A percentile compares a stretch with the other conserved stretches of the same genome.
These are phyloP conservation scores for Elymus sibiricus DNA, from an alignment of 176 grass and related monocot species.

Conservation along the genomic window DNA sequence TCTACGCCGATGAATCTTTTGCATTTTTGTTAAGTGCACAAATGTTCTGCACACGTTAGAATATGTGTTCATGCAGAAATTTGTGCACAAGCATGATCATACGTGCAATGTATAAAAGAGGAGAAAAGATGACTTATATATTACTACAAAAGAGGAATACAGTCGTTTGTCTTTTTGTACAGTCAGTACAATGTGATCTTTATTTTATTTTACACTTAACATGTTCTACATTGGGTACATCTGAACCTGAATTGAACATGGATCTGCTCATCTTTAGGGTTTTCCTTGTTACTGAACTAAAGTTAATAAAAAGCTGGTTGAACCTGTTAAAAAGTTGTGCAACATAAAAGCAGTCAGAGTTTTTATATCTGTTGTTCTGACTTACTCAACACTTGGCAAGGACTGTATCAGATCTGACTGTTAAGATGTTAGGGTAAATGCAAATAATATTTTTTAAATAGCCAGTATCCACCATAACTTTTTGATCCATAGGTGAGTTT, in stretches of 20 bases:
- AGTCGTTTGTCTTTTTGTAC: background rate
- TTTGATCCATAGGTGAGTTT: background rate
- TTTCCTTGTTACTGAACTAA: background rate
- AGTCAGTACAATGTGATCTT: background rate
- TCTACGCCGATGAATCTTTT: background rate
- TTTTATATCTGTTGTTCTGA: slow-evolving; percentile 1
- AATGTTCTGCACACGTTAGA: background rate
- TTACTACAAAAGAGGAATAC: background rate
- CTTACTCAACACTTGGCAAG: background rate
- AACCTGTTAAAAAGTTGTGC: background rate
- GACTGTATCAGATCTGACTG: background rate
- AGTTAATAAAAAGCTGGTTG: background rate
- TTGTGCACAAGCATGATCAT: background rate
- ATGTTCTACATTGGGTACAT: background rate
- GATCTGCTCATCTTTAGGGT: background rate
- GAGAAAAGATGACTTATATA: background rate
- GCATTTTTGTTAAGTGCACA: background rate
- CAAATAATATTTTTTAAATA: background rate
- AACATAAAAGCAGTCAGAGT: background rate
- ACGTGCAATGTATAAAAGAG: background rate
- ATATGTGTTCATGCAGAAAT: background rate
- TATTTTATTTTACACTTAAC: background rate
- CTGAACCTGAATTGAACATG: background rate
- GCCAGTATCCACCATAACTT: background rate
- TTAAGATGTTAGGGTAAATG: background rate